These are phyloP conservation scores for Paramecium pentaurelia DNA, from an alignment of 73 alveolate genomes.

Conservation along the genomic window DNA sequence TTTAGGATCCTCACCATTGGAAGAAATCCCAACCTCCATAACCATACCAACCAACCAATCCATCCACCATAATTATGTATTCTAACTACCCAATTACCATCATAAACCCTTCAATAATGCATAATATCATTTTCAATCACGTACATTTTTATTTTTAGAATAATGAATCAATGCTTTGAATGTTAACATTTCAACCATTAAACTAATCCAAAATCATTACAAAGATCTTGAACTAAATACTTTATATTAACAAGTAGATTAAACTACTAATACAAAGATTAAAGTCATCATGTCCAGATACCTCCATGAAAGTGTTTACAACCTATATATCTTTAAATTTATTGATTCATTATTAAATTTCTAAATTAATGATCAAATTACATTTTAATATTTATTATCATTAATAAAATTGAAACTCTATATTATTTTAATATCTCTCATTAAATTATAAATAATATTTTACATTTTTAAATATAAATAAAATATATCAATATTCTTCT, in stretches of 20 bases:
- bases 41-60: background rate
- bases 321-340: background rate
- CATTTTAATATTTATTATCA: too few species aligned
- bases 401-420: too few species aligned
- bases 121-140: background rate
- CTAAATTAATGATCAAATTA: background rate
- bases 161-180: background rate
- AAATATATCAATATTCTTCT: too few species aligned
- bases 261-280: background rate
- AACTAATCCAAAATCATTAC: background rate
- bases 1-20: slow-evolving; percentile 23
- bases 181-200: background rate
- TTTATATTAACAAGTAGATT: background rate
- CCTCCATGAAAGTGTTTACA: background rate
- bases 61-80: background rate
- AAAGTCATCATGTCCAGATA: background rate
- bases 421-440: too few species aligned
- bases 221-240: background rate
- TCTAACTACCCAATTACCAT: background rate
- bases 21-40: background rate
- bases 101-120: background rate
- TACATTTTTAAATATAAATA: too few species aligned
- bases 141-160: background rate
- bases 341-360: background rate
- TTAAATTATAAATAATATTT: too few species aligned